phyloP scores from a whole-genome alignment of 805 yeast genomes.

The Schizosaccharomyces japonicus region DNA sequence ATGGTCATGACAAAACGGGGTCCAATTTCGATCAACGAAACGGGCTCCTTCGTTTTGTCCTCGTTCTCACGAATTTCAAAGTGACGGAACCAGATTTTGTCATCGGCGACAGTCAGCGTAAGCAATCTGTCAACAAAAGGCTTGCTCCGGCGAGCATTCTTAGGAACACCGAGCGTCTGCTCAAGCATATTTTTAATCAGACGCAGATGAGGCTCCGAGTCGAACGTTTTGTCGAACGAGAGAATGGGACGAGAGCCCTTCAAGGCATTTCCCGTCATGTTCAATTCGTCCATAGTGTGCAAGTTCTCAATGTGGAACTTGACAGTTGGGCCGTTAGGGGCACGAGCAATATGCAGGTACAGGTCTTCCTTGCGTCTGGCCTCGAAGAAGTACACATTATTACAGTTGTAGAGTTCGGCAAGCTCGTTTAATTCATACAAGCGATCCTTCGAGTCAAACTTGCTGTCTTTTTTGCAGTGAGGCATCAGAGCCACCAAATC shows the following conservation, averaged over 20 bases:
- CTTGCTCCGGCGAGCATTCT: conserved; percentile 69
- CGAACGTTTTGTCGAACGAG: conserved; percentile 67
- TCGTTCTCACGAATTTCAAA: conserved; percentile 60
- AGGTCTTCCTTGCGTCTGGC: conserved; percentile 89
- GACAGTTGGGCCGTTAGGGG: conserved; percentile 93
- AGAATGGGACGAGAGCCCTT: conserved; percentile 86
- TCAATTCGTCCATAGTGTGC: conserved; percentile 86
- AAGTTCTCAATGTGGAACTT: conserved; percentile 82
- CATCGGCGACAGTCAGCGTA: conserved; percentile 79
- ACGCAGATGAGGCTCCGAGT: conserved; percentile 38
- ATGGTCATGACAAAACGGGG: conserved; percentile 87
- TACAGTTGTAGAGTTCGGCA: conserved; percentile 92
- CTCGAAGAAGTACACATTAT: conserved; percentile 80
- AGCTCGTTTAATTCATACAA: conserved; percentile 75
- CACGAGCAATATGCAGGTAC: conserved; percentile 82
- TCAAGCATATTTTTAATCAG: conserved; percentile 62
- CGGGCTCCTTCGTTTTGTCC: conserved; percentile 23
- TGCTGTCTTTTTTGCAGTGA: conserved; percentile 89
- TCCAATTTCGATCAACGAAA: conserved; percentile 78
- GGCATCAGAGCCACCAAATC: conserved; percentile 66
- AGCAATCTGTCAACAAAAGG: conserved; percentile 90
- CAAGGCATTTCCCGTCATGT: conserved; percentile 87
- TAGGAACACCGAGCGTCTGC: conserved; percentile 87
- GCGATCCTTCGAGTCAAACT: conserved; percentile 78
- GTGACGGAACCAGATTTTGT: conserved; percentile 85